phyloP scores from a whole-genome alignment of 2,329 filamentous ascomycete species.

The Penicillium janthinellum region DNA sequence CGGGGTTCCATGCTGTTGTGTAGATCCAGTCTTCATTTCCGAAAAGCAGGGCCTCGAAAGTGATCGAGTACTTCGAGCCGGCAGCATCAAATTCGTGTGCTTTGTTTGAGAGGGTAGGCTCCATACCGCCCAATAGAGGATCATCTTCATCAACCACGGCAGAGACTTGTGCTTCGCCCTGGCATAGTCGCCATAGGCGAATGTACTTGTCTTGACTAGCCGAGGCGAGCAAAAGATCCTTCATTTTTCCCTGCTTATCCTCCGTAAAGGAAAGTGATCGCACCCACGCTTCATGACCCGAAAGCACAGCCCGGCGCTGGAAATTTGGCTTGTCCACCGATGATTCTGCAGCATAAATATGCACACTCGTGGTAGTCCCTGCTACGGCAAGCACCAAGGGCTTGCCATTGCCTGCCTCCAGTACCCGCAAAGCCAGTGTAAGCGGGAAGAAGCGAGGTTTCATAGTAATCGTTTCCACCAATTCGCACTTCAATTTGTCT shows the following conservation, averaged over 20 bases:
- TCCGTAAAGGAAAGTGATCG: conserved; percentile 76
- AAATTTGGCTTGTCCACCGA: conserved; percentile 55
- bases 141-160: conserved; percentile 42
- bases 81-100: conserved; percentile 71
- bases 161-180: conserved; percentile 64
- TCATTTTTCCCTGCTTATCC: conserved; percentile 57
- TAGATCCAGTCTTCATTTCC: conserved; percentile 99
- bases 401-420: conserved; percentile 55
- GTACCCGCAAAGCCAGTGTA: conserved; percentile 66
- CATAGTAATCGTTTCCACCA: conserved; percentile 71
- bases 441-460: conserved; percentile 81
- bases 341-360: conserved; percentile 69
- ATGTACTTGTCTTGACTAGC: conserved; percentile 98
- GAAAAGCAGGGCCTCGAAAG: conserved; percentile 89
- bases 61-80: conserved; percentile 71
- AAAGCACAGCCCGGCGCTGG: conserved; percentile 71
- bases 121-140: conserved; percentile 45
- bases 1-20: conserved; percentile 72
- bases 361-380: conserved; percentile 79
- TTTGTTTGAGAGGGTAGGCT: conserved; percentile 84
- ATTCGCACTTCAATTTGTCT: conserved; percentile 42
- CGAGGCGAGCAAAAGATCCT: conserved; percentile 81
- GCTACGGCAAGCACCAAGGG: conserved; percentile 73
- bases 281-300: conserved; percentile 94
- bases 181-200: conserved; percentile 83